Conservation (phyloP, 495 filamentous ascomycete genomes). For the Hypoxylon subgilvum region DNA sequence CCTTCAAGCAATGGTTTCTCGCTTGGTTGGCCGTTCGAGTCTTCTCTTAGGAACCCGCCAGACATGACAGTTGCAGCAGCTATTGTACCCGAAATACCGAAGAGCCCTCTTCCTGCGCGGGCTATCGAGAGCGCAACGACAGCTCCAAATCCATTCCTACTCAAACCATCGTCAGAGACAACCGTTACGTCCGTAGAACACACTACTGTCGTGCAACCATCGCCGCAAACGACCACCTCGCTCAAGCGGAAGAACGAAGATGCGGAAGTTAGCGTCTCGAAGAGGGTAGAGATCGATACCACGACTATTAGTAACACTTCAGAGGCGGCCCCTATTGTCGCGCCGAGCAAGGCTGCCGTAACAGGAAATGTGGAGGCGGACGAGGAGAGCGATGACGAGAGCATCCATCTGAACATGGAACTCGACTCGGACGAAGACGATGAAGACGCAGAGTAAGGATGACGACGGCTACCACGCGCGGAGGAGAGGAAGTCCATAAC, state of each 20-base stretch:
- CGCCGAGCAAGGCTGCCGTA: slow-evolving; percentile 3
- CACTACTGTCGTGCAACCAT: slow-evolving; percentile 11
- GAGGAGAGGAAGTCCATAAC: slow-evolving; percentile 43
- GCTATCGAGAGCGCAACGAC: not conserved
- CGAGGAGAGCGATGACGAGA: slow-evolving; percentile 23
- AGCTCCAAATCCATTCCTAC: slow-evolving; percentile 25
- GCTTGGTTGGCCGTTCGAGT: slow-evolving; percentile 25
- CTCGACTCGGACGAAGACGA: slow-evolving; percentile 42
- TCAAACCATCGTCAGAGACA: slow-evolving; percentile 21
- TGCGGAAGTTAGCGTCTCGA: slow-evolving; percentile 29
- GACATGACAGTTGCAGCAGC: not conserved
- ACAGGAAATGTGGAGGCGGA: not conserved
- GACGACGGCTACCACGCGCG: too few relatives aligned
- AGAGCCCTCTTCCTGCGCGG: not conserved
- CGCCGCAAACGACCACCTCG: slow-evolving; percentile 18
- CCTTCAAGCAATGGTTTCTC: slow-evolving; percentile 20
- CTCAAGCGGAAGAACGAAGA: slow-evolving; percentile 55
- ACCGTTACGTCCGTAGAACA: slow-evolving; percentile 20
- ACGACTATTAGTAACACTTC: slow-evolving; percentile 1
- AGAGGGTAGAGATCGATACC: slow-evolving; percentile 36
- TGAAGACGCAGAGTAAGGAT: slow-evolving; percentile 36
- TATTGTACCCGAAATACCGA: slow-evolving; percentile 1
- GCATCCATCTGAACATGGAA: slow-evolving; percentile 51
- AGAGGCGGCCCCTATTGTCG: not conserved
- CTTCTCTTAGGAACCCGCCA: not conserved